phyloP scores from a whole-genome alignment of 257 asterid genomes.

The Osmanthus fragrans region DNA sequence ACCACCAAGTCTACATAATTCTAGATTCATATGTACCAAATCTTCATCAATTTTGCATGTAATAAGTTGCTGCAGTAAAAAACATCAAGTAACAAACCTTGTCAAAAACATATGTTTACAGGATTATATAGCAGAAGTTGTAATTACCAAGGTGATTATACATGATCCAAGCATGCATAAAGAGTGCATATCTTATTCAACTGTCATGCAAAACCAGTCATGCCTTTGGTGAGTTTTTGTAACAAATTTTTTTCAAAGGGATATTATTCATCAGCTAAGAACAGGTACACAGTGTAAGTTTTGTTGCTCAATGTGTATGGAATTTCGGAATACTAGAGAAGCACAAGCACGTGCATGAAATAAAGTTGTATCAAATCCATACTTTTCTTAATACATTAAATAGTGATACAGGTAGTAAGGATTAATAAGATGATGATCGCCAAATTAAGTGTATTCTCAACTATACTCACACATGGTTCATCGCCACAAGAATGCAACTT shows the following conservation, averaged over 20 bases:
- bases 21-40: constrained; percentile 48
- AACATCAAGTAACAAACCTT: constrained; percentile 22
- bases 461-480: constrained; percentile 57
- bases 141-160: neutral
- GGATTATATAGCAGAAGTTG: constrained; percentile 4
- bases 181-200: neutral
- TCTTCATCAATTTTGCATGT: constrained; percentile 59
- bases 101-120: constrained; percentile 12
- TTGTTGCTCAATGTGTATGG: neutral
- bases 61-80: constrained; percentile 56
- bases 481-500: constrained; percentile 40
- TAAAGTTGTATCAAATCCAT: neutral
- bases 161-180: neutral
- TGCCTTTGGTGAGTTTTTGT: neutral
- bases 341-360: neutral
- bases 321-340: constrained; percentile 5
- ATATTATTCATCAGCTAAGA: neutral
- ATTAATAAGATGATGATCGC: neutral
- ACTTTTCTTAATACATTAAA: neutral
- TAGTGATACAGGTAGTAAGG: neutral
- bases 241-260: neutral
- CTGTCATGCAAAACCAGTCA: neutral
- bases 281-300: neutral
- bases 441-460: neutral
- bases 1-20: constrained; percentile 39